Base-by-base conservation (phyloP, 208 protist genomes). In the Porcisia deanei region DNA sequence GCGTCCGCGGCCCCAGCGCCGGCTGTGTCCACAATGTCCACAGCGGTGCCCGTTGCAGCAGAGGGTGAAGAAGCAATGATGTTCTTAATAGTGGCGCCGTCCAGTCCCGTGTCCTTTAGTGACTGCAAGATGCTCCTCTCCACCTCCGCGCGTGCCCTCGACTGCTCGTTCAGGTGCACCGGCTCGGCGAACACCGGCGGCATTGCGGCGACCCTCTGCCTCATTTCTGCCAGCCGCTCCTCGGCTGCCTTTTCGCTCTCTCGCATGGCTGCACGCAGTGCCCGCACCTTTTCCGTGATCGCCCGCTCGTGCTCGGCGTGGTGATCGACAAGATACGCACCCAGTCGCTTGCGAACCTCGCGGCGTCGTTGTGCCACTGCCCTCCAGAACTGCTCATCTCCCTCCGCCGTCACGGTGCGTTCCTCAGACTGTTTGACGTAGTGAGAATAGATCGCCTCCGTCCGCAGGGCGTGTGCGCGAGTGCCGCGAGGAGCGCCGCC, bases 161-260 rank as follows among this genome's bases (percentile, higher is more conserved):
- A 84, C n/a, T 88, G 63, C 55, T 92, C 85, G 68, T 91, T 84
- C 55, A 94, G 81, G 59, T 93, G 84, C 34, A 80, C 83, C 58
- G 91, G 90, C 79, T 97, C 93, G 20, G 89, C 87, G 86, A 97
- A 89, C 57, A 97, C 76, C 39, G 93, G 93, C 41, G 93, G 93
- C 78, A 96, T 86, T 72, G 87, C 83, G 37, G 83, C 84, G 59
- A 97, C 91, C 60, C 89, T 89, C 74, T 54, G 71, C 45, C 64
- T 69, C 91, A 96, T 97, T 81, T 94, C 89, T 3, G 67, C 65
- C 67, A 97, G 79, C 54, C 86, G 82, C 77, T 85, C 79, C 53
- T 83, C 41, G 1, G 90, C 84, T 0, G 81, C 81, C 65, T 64
- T 57, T 73, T 92, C 93, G 67, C 63, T 87, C 77, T 91, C 90